phyloP scores from a whole-genome alignment of 2,329 filamentous ascomycete species.

The Epichloe sp. region DNA sequence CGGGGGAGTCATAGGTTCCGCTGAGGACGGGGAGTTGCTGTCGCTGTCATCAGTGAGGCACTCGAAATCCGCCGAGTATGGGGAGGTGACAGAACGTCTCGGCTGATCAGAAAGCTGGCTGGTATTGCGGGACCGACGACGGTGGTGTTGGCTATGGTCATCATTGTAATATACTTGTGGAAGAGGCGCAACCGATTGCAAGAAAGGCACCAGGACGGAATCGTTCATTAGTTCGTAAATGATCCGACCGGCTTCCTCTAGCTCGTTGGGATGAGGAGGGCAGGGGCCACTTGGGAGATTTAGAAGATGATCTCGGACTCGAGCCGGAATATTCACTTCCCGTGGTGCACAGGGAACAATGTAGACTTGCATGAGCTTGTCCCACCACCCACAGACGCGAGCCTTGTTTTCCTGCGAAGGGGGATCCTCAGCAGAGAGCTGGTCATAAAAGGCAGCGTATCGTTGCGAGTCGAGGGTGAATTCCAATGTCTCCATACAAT shows the following conservation, averaged over 20 bases:
- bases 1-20: conserved; percentile 64
- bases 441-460: conserved; percentile 51
- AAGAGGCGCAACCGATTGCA: conserved; percentile 48
- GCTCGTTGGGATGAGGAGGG: conserved; percentile 59
- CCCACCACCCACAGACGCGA: conserved; percentile 72
- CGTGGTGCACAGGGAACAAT: conserved; percentile 73
- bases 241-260: conserved; percentile 74
- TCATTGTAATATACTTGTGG: conserved; percentile 23
- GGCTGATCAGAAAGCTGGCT: conserved; percentile 1
- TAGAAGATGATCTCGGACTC: conserved; percentile 71
- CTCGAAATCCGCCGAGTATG: conserved; percentile 34
- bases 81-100: conserved; percentile 25
- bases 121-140: conserved; percentile 4
- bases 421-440: conserved; percentile 25
- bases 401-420: conserved; percentile 35
- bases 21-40: conserved; percentile 39
- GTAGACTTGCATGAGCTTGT: conserved; percentile 78
- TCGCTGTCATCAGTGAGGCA: conserved; percentile 52
- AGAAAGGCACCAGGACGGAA: conserved; percentile 82
- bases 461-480: conserved; percentile 90
- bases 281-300: conserved; percentile 36
- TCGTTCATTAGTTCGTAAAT: conserved; percentile 97
- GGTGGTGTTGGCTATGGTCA: conserved; percentile 24
- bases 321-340: conserved; percentile 81
- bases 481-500: conserved; percentile 90